A percentile compares a stretch with the other conserved stretches of the same genome.
Evolutionary conservation across 73 alveolate species (phyloP).

Genomic region (Paramecium sonneborni): DNA sequence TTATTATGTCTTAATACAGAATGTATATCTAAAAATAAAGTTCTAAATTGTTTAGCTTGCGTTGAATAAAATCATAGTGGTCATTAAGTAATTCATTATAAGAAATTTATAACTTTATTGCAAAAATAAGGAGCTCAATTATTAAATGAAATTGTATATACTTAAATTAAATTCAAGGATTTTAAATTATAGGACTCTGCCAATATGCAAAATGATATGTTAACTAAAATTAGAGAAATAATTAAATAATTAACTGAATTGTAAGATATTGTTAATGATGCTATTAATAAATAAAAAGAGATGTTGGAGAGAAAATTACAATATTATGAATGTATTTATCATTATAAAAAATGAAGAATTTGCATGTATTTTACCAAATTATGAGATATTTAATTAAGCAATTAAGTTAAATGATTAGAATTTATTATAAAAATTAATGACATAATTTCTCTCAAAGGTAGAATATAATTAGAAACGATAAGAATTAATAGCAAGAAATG

Average conservation of each 20-base stretch:
- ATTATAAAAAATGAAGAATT: background rate
- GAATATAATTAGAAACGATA: background rate
- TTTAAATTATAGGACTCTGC: too few species aligned
- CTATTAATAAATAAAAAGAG: constrained; percentile 6
- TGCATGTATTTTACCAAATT: background rate
- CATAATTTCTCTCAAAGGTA: background rate
- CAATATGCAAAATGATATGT: too few species aligned
- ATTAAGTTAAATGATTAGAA: background rate
- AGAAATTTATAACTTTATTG: background rate
- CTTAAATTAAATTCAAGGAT: too few species aligned
- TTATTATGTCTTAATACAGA: background rate
- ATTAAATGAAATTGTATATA: background rate
- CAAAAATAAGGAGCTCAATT: background rate
- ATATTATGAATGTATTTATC: background rate
- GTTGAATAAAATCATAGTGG: background rate
- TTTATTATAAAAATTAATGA: background rate
- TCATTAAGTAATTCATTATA: background rate
- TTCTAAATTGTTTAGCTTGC: background rate
- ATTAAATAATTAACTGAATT: background rate
- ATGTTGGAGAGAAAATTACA: background rate
- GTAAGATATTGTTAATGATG: background rate
- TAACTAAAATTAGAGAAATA: too few species aligned
- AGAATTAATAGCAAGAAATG: background rate
- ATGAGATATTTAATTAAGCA: constrained; percentile 10
- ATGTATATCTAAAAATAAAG: background rate